These are phyloP conservation scores for Hortaea sp. DNA, from an alignment of 2,329 filamentous ascomycete genomes.

Conservation along the genomic window DNA sequence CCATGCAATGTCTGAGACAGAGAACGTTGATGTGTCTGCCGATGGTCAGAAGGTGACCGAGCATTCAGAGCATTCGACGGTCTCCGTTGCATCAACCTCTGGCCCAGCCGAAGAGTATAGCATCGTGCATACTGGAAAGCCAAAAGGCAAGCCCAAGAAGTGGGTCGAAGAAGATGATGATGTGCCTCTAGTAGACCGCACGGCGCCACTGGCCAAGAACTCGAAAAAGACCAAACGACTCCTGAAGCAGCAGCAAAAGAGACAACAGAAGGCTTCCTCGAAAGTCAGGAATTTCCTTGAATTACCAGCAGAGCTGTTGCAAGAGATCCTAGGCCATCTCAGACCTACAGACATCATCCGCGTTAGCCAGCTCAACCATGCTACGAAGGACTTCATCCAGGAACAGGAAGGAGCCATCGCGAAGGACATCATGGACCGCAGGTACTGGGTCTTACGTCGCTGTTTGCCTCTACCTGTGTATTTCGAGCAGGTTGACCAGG, in stretches of 20 bases:
- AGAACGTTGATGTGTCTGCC: too few species aligned
- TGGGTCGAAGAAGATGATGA: slow-evolving; percentile 15
- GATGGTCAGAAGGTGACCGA: too few species aligned
- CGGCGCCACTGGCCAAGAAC: slow-evolving; percentile 36
- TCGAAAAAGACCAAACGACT: slow-evolving; percentile 45
- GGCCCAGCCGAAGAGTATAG: slow-evolving; percentile 1
- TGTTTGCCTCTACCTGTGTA: slow-evolving; percentile 44
- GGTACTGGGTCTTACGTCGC: slow-evolving; percentile 42
- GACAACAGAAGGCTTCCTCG: slow-evolving; percentile 14
- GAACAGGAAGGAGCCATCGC: slow-evolving; percentile 37
- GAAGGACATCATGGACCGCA: slow-evolving; percentile 32
- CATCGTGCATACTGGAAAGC: slow-evolving; percentile 4
- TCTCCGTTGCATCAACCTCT: neutral
- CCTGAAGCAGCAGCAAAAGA: slow-evolving; percentile 36
- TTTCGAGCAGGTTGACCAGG: slow-evolving; percentile 31
- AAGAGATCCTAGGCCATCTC: slow-evolving; percentile 38
- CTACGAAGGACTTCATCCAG: slow-evolving; percentile 35
- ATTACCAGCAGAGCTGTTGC: slow-evolving; percentile 45
- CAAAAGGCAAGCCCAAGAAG: neutral
- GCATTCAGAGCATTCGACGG: neutral
- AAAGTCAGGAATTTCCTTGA: slow-evolving; percentile 29
- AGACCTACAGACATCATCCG: slow-evolving; percentile 42
- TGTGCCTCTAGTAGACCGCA: slow-evolving; percentile 41
- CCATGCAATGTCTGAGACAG: too few species aligned
- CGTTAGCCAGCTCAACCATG: slow-evolving; percentile 34